Evolutionary conservation across 2,329 filamentous ascomycete genomes (phyloP).

Genomic region (Fusarium robinianum): DNA sequence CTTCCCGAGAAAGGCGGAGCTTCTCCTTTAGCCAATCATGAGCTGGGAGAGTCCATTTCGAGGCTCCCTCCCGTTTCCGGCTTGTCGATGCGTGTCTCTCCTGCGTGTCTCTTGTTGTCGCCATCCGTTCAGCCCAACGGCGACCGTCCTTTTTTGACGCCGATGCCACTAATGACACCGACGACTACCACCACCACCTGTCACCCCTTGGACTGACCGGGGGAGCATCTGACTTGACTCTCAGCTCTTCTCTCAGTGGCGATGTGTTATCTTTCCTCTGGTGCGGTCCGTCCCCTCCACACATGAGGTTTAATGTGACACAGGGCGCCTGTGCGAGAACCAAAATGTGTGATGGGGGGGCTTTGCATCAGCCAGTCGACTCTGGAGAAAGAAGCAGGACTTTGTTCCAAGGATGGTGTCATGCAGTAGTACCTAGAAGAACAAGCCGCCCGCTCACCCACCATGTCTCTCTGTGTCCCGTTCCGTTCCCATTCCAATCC

Average conservation of each 20-base stretch:
- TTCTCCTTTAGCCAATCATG: constrained; percentile 21
- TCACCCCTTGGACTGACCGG: constrained; percentile 20
- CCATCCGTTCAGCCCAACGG: constrained; percentile 20
- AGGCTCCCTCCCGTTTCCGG: too few species aligned
- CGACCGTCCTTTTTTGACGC: too few species aligned
- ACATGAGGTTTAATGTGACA: too few species aligned
- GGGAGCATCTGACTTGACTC: constrained; percentile 27
- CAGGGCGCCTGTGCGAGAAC: constrained; percentile 24
- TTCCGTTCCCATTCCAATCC: constrained; percentile 9
- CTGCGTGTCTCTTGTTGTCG: constrained; percentile 5
- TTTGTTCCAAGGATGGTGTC: constrained; percentile 34
- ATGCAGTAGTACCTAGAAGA: constrained; percentile 35
- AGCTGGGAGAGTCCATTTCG: background rate
- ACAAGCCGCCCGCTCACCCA: constrained; percentile 28
- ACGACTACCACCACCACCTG: constrained; percentile 24
- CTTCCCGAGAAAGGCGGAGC: constrained; percentile 23
- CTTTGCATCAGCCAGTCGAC: constrained; percentile 20
- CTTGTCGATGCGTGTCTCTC: constrained; percentile 7
- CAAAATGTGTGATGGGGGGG: constrained; percentile 24
- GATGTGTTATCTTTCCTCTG: constrained; percentile 19
- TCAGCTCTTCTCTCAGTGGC: too few species aligned
- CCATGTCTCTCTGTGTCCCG: constrained; percentile 14
- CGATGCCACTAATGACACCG: constrained; percentile 18
- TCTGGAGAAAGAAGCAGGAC: constrained; percentile 22
- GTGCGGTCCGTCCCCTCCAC: constrained; percentile 10